phyloP scores from a whole-genome alignment of 2,329 filamentous ascomycete genomes.

The Trichoderma arundinaceum region DNA sequence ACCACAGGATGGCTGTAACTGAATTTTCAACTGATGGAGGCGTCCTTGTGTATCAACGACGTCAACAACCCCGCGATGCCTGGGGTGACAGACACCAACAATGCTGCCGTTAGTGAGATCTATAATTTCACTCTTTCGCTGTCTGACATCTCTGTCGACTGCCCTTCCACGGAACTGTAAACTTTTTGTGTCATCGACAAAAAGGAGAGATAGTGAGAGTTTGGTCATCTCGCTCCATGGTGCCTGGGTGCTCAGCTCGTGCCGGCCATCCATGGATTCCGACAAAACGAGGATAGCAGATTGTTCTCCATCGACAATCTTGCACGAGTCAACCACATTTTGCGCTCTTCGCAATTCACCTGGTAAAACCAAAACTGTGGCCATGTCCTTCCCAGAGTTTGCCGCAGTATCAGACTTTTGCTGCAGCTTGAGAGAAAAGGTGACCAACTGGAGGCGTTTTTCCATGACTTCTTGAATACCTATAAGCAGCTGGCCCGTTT shows the following conservation, averaged over 20 bases:
- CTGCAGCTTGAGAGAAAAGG: conserved; percentile 60
- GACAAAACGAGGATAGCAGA: conserved; percentile 74
- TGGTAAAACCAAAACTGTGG: conserved; percentile 42
- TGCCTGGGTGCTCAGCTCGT: conserved; percentile 73
- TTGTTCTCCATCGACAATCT: conserved; percentile 68
- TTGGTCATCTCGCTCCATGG: conserved; percentile 76
- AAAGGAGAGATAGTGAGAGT: conserved; percentile 66
- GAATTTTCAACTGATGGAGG: conserved; percentile 70
- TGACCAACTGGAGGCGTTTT: conserved; percentile 70
- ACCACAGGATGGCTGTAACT: conserved; percentile 68
- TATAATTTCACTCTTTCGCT: conserved; percentile 53
- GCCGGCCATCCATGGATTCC: conserved; percentile 65
- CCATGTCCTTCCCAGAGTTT: conserved; percentile 36
- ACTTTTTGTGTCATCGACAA: conserved; percentile 63
- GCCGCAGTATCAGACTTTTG: conserved; percentile 41
- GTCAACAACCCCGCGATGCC: conserved; percentile 66
- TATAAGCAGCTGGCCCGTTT: conserved; percentile 63
- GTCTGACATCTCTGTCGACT: conserved; percentile 58
- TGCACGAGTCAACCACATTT: conserved; percentile 75
- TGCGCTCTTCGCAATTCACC: conserved; percentile 64
- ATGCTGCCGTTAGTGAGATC: conserved; percentile 56
- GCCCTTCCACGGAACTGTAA: conserved; percentile 61
- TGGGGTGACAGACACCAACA: conserved; percentile 62
- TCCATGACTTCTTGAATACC: conserved; percentile 74
- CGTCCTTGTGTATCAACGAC: conserved; percentile 66